phyloP scores from a whole-genome alignment of 2,329 filamentous ascomycete genomes.

The Coleophoma crateriformis region DNA sequence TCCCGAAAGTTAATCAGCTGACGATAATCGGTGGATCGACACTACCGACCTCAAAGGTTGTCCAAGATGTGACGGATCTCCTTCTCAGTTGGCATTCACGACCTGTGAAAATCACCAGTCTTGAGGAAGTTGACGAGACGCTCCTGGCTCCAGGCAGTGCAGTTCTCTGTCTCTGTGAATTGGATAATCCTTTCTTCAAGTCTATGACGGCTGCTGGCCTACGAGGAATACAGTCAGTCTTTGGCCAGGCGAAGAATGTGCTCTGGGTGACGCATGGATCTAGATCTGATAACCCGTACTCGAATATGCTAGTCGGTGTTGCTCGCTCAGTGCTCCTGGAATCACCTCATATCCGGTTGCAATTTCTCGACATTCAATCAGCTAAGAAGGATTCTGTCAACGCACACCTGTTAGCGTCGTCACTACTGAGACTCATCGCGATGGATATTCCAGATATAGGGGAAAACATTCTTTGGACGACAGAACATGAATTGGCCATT shows the following conservation, averaged over 20 bases:
- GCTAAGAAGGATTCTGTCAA: neutral
- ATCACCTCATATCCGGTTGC: conserved; percentile 11
- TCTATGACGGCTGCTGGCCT: conserved; percentile 12
- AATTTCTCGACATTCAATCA: conserved; percentile 10
- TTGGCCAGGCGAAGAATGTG: conserved; percentile 1
- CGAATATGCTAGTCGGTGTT: conserved; percentile 12
- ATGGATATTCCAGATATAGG: neutral
- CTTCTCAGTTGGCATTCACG: neutral
- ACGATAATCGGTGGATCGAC: conserved; percentile 13
- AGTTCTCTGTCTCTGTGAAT: conserved; percentile 13
- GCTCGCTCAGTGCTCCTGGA: conserved; percentile 10
- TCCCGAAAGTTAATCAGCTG: conserved; percentile 1
- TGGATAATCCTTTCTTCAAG: conserved; percentile 21
- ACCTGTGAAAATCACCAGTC: neutral
- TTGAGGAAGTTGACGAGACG: neutral
- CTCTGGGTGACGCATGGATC: conserved; percentile 12
- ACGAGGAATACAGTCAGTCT: conserved; percentile 11
- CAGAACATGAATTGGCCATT: conserved; percentile 11
- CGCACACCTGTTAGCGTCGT: conserved; percentile 4
- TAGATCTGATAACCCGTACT: conserved; percentile 6
- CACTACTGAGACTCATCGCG: conserved; percentile 2
- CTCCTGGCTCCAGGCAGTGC: neutral
- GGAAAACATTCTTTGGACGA: conserved; percentile 7
- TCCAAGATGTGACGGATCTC: conserved; percentile 1
- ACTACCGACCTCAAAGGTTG: conserved; percentile 1